phyloP scores from a whole-genome alignment of 768 basidiomycete species.

The Rhodotorula taiwanensis region DNA sequence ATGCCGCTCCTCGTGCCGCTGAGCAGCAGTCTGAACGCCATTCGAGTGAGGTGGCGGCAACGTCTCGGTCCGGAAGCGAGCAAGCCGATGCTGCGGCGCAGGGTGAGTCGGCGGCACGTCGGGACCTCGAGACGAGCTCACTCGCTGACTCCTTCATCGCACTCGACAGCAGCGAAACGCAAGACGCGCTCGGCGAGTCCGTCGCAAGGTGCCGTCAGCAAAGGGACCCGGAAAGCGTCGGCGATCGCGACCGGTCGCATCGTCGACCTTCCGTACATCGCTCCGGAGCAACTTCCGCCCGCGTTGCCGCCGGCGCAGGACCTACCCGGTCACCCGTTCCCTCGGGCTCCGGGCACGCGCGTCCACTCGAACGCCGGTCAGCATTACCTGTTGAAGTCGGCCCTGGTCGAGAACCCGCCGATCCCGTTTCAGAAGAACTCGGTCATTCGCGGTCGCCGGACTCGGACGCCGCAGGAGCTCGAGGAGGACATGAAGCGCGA shows the following conservation, averaged over 20 bases:
- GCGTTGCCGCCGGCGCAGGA: not conserved
- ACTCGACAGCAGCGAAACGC: too few relatives aligned
- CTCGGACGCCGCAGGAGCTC: not conserved
- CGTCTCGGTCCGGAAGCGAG: too few relatives aligned
- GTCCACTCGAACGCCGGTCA: constrained; percentile 7
- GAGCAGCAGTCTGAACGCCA: too few relatives aligned
- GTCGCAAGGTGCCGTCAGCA: not conserved
- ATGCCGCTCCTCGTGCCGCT: too few relatives aligned
- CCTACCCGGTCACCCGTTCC: not conserved
- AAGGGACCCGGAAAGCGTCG: not conserved
- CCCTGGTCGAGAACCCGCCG: constrained; percentile 20
- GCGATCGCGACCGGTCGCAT: not conserved
- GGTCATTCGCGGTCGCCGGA: constrained; percentile 23
- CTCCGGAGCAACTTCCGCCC: not conserved
- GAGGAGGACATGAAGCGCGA: not conserved
- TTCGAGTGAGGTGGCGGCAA: too few relatives aligned
- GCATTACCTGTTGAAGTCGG: constrained; percentile 13
- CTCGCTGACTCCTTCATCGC: too few relatives aligned
- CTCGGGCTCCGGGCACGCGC: not conserved
- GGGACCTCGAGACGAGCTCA: too few relatives aligned
- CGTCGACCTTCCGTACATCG: not conserved
- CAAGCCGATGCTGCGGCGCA: too few relatives aligned
- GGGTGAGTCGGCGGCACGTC: too few relatives aligned
- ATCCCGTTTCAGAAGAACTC: constrained; percentile 22
- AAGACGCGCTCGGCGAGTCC: too few relatives aligned